Evolutionary conservation across 345 rosid genomes (phyloP).

Genomic region (Gossypium herbaceum): DNA sequence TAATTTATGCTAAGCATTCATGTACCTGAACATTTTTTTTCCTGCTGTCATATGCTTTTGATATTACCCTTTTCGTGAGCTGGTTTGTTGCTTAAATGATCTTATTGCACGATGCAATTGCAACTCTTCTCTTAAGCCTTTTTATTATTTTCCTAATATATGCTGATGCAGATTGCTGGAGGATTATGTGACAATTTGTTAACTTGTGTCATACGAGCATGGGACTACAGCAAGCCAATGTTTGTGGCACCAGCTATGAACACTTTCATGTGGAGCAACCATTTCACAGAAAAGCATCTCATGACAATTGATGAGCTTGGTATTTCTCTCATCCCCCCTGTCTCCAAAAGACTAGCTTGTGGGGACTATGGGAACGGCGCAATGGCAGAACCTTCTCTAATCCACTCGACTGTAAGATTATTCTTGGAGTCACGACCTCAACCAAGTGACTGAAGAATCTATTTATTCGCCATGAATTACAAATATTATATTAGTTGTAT

Average conservation of each 20-base stretch:
- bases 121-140: background rate
- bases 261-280: constrained; percentile 89
- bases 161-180: constrained; percentile 70
- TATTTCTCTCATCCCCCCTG: constrained; percentile 77
- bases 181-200: constrained; percentile 90
- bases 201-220: constrained; percentile 83
- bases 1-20: background rate
- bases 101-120: background rate
- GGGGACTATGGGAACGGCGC: constrained; percentile 92
- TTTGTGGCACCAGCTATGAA: constrained; percentile 92
- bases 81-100: background rate
- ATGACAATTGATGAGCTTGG: constrained; percentile 81
- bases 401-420: constrained; percentile 78
- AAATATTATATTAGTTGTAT: background rate
- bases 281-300: constrained; percentile 82
- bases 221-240: constrained; percentile 80
- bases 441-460: constrained; percentile 21
- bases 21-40: constrained; percentile 11
- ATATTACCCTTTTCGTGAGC: background rate
- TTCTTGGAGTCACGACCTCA: constrained; percentile 61
- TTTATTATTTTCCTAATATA: background rate
- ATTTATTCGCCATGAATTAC: background rate
- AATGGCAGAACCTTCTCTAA: constrained; percentile 87
- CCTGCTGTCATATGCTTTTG: background rate
- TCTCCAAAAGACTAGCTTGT: constrained; percentile 77